Conservation (phyloP, 2,329 filamentous ascomycete genomes). For the Hypoxylon sp. region DNA sequence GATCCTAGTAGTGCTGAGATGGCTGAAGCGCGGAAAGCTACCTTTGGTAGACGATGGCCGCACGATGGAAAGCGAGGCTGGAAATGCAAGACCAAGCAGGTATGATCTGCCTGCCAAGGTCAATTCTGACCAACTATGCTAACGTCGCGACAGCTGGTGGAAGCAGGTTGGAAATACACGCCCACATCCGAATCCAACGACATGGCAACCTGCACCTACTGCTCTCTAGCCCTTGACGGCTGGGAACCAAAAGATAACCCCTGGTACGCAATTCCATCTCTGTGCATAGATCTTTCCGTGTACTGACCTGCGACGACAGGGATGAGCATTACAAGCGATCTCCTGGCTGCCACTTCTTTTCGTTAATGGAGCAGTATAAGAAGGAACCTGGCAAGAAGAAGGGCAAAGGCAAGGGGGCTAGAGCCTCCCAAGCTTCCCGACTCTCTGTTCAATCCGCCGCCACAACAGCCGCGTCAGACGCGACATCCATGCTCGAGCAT, state of each 20-base stretch:
- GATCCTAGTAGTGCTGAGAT: slow-evolving; percentile 78
- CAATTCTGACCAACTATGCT: slow-evolving; percentile 20
- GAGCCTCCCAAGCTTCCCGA: slow-evolving; percentile 74
- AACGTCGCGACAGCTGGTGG: slow-evolving; percentile 71
- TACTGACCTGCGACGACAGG: slow-evolving; percentile 52
- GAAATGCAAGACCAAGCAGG: slow-evolving; percentile 90
- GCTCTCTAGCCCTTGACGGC: slow-evolving; percentile 85
- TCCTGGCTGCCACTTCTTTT: slow-evolving; percentile 83
- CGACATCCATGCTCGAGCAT: slow-evolving; percentile 56
- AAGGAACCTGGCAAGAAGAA: slow-evolving; percentile 61
- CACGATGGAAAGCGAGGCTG: slow-evolving; percentile 88
- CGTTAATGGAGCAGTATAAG: slow-evolving; percentile 66
- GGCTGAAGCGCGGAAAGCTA: slow-evolving; percentile 78
- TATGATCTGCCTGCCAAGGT: slow-evolving; percentile 48
- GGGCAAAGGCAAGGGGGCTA: slow-evolving; percentile 60
- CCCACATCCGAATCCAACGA: slow-evolving; percentile 85
- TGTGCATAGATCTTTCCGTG: background rate
- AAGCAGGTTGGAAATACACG: slow-evolving; percentile 94
- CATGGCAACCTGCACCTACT: slow-evolving; percentile 91
- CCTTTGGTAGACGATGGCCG: slow-evolving; percentile 87
- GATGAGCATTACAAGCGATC: slow-evolving; percentile 86
- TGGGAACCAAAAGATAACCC: slow-evolving; percentile 96
- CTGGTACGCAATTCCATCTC: slow-evolving; percentile 61
- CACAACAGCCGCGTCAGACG: slow-evolving; percentile 58
- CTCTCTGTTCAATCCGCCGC: slow-evolving; percentile 65